These are phyloP conservation scores for Aspergillus coremiiformis DNA, from an alignment of 495 filamentous ascomycete species.

Conservation along the genomic window DNA sequence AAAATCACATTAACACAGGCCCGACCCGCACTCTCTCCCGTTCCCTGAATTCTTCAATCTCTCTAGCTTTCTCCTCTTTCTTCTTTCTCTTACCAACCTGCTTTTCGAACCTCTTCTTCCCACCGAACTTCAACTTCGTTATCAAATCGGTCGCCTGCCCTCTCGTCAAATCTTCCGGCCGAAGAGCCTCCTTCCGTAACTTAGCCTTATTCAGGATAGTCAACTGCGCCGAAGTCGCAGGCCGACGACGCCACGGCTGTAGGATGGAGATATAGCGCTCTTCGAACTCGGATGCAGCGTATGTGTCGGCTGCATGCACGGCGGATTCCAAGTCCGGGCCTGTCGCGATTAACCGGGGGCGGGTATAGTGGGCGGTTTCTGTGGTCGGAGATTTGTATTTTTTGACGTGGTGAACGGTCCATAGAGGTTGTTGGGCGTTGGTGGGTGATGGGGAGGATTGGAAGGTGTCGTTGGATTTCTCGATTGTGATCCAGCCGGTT, in stretches of 20 bases:
- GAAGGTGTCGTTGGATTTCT: conserved; percentile 22
- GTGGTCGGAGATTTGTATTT: conserved; percentile 21
- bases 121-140: conserved; percentile 80
- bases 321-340: conserved; percentile 58
- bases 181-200: conserved; percentile 47
- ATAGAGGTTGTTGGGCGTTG: conserved; percentile 4
- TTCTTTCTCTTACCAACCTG: conserved; percentile 31
- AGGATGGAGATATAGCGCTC: conserved; percentile 47
- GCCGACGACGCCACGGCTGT: conserved; percentile 58
- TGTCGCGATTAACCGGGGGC: conserved; percentile 56
- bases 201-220: conserved; percentile 62
- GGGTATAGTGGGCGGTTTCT: conserved; percentile 39
- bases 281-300: conserved; percentile 56
- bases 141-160: conserved; percentile 89
- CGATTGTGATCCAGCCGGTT: conserved; percentile 52
- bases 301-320: conserved; percentile 77
- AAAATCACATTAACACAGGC: conserved; percentile 33
- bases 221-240: conserved; percentile 64
- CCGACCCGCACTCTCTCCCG: conserved; percentile 56
- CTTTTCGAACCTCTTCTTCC: conserved; percentile 58
- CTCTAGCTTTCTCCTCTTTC: conserved; percentile 29
- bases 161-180: conserved; percentile 54
- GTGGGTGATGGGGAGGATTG: not conserved
- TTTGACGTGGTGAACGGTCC: conserved; percentile 28
- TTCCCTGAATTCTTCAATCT: conserved; percentile 26